Evolutionary conservation across 2,329 filamentous ascomycete species (phyloP).

Genomic region (Hymenoscyphus salicellus): DNA sequence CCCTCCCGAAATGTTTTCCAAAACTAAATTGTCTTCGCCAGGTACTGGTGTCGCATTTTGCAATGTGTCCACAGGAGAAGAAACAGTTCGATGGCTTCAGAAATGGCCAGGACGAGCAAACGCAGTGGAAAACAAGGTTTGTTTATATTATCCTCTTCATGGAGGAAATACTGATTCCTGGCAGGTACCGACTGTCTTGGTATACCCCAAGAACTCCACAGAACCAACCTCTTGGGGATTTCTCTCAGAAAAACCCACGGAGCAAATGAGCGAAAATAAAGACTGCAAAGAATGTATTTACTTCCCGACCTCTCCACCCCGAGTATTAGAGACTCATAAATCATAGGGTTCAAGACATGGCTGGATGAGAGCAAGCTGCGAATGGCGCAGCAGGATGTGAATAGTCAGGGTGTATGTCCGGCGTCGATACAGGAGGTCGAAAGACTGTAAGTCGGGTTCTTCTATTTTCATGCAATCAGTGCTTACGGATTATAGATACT

Average conservation of each 20-base stretch:
- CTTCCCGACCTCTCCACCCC: too few relatives aligned
- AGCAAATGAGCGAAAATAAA: constrained; percentile 29
- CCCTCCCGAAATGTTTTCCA: background rate
- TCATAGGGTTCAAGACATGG: constrained; percentile 38
- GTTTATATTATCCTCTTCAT: background rate
- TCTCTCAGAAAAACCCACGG: constrained; percentile 30
- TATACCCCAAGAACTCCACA: constrained; percentile 19
- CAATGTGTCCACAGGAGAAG: constrained; percentile 16
- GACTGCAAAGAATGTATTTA: constrained; percentile 32
- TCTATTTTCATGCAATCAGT: background rate
- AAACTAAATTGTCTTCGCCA: background rate
- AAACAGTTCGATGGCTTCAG: constrained; percentile 19
- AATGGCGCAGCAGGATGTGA: constrained; percentile 19
- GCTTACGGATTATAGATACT: constrained; percentile 9
- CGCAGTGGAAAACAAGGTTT: constrained; percentile 20
- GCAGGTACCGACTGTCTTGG: constrained; percentile 23
- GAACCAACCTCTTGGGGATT: constrained; percentile 37
- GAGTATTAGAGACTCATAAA: too few relatives aligned
- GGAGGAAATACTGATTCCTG: background rate
- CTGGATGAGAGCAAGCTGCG: constrained; percentile 35
- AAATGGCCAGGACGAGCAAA: constrained; percentile 21
- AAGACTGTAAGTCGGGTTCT: constrained; percentile 4
- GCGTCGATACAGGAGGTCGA: constrained; percentile 17
- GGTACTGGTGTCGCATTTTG: constrained; percentile 21
- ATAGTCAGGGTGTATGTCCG: constrained; percentile 33